These are phyloP conservation scores for Acanthamoeba lenticulata DNA, from an alignment of 208 protist genomes.

Conservation along the genomic window DNA sequence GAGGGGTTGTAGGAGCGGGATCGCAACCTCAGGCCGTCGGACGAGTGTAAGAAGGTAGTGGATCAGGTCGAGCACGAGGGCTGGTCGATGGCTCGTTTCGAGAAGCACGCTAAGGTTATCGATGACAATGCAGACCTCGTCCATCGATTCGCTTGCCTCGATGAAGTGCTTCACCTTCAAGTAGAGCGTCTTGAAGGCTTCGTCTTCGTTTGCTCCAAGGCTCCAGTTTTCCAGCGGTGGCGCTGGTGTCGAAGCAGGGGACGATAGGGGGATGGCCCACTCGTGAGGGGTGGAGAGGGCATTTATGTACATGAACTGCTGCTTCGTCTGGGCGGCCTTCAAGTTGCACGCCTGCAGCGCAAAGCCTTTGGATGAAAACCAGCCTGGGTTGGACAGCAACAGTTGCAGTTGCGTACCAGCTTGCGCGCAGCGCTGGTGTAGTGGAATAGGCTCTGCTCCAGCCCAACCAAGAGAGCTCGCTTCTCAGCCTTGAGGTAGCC, in stretches of 20 bases:
- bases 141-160: not conserved
- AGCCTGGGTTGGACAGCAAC: not conserved
- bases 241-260: not conserved
- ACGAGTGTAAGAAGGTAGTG: not conserved
- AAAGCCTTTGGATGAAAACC: not conserved
- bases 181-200: not conserved
- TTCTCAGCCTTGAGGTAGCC: conserved; percentile 4
- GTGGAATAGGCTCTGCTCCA: conserved; percentile 50
- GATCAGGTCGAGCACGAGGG: conserved; percentile 2
- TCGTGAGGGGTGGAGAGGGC: not conserved
- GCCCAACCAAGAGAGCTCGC: not conserved
- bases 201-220: not conserved
- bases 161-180: conserved; percentile 1
- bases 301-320: conserved; percentile 38
- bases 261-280: not conserved
- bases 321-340: conserved; percentile 19
- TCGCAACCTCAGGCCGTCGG: not conserved
- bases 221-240: not conserved
- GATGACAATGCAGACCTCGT: conserved; percentile 44
- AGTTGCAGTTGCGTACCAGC: not conserved
- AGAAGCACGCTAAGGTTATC: conserved; percentile 48
- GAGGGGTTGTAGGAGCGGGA: no score
- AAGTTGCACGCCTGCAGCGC: conserved; percentile 5
- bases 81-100: not conserved
- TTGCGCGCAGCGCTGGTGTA: not conserved